Evolutionary conservation across 2,329 filamentous ascomycete species (phyloP).

Genomic region (Aspergillus arachidicola): DNA sequence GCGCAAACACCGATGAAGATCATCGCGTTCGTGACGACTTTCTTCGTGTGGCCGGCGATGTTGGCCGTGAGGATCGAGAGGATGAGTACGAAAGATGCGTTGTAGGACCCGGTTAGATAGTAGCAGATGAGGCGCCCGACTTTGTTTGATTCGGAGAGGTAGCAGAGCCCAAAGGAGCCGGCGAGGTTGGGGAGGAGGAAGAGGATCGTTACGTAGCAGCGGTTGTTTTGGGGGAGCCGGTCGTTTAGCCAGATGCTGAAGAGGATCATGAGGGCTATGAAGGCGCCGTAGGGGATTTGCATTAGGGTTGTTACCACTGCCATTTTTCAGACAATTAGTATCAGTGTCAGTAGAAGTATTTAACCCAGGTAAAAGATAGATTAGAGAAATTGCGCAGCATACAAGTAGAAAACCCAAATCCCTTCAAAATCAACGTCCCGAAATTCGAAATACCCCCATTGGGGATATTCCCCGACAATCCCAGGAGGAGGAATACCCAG

Average conservation of each 20-base stretch:
- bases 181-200: constrained; percentile 62
- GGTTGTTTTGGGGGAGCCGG: constrained; percentile 45
- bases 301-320: constrained; percentile 55
- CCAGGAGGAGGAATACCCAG: constrained; percentile 59
- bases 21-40: constrained; percentile 64
- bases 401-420: constrained; percentile 57
- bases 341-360: too few relatives aligned
- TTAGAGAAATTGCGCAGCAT: too few relatives aligned
- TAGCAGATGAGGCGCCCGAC: constrained; percentile 62
- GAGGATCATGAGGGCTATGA: constrained; percentile 55
- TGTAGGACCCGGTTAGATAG: constrained; percentile 58
- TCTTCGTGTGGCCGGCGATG: constrained; percentile 60
- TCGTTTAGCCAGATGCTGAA: constrained; percentile 53
- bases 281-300: constrained; percentile 53
- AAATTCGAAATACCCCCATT: constrained; percentile 64
- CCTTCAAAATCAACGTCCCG: constrained; percentile 61
- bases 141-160: constrained; percentile 53
- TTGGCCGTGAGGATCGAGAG: constrained; percentile 48
- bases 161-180: constrained; percentile 60
- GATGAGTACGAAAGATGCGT: constrained; percentile 57
- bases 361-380: too few relatives aligned
- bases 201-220: constrained; percentile 55
- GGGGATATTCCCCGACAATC: constrained; percentile 50
- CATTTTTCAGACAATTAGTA: not conserved
- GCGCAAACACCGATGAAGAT: constrained; percentile 63